Evolutionary conservation across 805 yeast species (phyloP).

Genomic region (Cyberlindnera veronae): DNA sequence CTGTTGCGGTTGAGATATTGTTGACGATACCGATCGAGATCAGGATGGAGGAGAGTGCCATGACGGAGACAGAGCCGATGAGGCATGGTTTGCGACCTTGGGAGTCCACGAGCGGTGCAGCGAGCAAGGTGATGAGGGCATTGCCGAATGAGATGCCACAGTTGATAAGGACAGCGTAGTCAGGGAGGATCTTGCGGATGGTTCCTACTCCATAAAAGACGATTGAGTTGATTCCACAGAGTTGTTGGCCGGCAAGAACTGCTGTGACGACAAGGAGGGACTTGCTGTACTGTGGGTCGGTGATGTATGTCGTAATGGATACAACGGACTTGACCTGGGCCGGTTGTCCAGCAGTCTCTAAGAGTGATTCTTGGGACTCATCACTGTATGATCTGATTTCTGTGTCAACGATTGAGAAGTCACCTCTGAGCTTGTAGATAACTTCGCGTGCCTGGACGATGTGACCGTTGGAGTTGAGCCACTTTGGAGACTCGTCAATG

Average conservation of each 20-base stretch:
- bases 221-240: constrained; percentile 89
- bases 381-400: constrained; percentile 14
- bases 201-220: constrained; percentile 91
- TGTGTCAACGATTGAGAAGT: constrained; percentile 17
- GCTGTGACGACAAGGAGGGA: constrained; percentile 67
- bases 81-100: constrained; percentile 75
- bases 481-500: constrained; percentile 78
- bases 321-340: constrained; percentile 12
- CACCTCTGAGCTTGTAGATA: constrained; percentile 35
- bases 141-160: constrained; percentile 74
- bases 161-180: constrained; percentile 66
- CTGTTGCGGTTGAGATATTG: constrained; percentile 46
- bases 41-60: constrained; percentile 62
- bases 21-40: constrained; percentile 64
- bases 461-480: constrained; percentile 57
- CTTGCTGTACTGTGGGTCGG: constrained; percentile 46
- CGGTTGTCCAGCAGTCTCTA: background rate
- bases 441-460: constrained; percentile 39
- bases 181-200: constrained; percentile 67
- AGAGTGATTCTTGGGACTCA: constrained; percentile 5
- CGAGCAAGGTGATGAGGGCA: constrained; percentile 64
- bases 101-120: constrained; percentile 74
- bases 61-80: constrained; percentile 57
- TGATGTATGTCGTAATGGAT: constrained; percentile 43
- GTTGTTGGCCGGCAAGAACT: constrained; percentile 80